A percentile compares a stretch with the other conserved stretches of the same genome.
phyloP scores from a whole-genome alignment of 352 stramenopile species.

The Pythium myriotylum region DNA sequence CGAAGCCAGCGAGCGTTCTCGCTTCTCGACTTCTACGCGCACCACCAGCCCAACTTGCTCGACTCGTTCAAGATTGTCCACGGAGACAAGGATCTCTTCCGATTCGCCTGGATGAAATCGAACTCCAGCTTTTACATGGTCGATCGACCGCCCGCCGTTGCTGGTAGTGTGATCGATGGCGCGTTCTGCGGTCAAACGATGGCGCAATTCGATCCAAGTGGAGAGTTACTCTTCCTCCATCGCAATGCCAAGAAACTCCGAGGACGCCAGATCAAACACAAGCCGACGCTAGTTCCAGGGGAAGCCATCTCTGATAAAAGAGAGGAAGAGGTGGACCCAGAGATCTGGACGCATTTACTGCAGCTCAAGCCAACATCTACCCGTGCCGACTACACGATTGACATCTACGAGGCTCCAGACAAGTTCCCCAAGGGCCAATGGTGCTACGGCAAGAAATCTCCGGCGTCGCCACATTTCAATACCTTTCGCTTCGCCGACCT shows the following conservation, averaged over 20 bases:
- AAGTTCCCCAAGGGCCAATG: constrained; percentile 48
- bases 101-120: constrained; percentile 77
- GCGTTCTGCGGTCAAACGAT: constrained; percentile 78
- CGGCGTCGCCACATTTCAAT: constrained; percentile 33
- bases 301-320: not conserved
- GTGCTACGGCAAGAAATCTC: constrained; percentile 51
- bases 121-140: constrained; percentile 68
- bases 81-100: constrained; percentile 83
- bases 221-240: constrained; percentile 69
- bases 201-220: constrained; percentile 62
- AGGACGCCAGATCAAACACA: constrained; percentile 29
- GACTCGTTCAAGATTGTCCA: constrained; percentile 61
- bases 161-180: constrained; percentile 38
- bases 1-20: constrained; percentile 43
- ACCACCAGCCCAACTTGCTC: constrained; percentile 63
- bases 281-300: not conserved
- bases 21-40: constrained; percentile 64
- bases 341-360: constrained; percentile 72
- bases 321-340: constrained; percentile 33
- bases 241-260: constrained; percentile 75
- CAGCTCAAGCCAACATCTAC: constrained; percentile 56
- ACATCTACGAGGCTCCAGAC: constrained; percentile 43
- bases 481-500: constrained; percentile 24
- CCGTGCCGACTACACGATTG: constrained; percentile 49
- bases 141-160: constrained; percentile 43